phyloP scores from a whole-genome alignment of 164 flowering plant species.

The Euptelea pleiosperma region DNA sequence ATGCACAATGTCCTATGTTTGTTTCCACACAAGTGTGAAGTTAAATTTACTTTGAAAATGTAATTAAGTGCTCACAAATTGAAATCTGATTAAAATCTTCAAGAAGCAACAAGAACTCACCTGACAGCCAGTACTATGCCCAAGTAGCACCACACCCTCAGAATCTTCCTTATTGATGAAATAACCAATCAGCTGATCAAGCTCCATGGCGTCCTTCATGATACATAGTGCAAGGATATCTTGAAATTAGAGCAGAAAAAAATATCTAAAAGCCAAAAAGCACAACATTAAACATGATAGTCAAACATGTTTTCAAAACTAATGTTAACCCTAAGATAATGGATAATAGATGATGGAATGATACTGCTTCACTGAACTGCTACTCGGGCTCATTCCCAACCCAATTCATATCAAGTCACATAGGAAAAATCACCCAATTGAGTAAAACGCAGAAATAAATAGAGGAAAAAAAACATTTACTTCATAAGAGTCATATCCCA shows the following conservation, averaged over 20 bases:
- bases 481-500: too few species aligned
- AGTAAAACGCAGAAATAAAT: too few species aligned
- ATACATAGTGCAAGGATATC: slow-evolving; percentile 14
- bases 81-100: slow-evolving; percentile 3
- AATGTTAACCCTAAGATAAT: too few species aligned
- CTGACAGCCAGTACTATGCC: slow-evolving; percentile 99
- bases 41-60: background rate
- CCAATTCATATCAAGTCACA: too few species aligned
- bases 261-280: background rate
- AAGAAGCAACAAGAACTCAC: slow-evolving; percentile 30
- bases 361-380: too few species aligned
- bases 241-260: slow-evolving; percentile 5
- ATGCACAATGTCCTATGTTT: slow-evolving; percentile 85
- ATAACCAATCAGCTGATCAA: slow-evolving; percentile 84
- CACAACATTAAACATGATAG: too few species aligned
- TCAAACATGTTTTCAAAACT: too few species aligned
- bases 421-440: too few species aligned
- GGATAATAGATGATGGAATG: too few species aligned
- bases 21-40: slow-evolving; percentile 6
- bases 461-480: too few species aligned
- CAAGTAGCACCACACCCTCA: slow-evolving; percentile 89
- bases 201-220: slow-evolving; percentile 79
- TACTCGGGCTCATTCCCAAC: too few species aligned
- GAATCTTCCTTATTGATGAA: slow-evolving; percentile 93
- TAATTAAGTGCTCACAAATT: background rate